These are phyloP conservation scores for Ananas comosus DNA, from an alignment of 176 grass and related monocot genomes.

Conservation along the genomic window DNA sequence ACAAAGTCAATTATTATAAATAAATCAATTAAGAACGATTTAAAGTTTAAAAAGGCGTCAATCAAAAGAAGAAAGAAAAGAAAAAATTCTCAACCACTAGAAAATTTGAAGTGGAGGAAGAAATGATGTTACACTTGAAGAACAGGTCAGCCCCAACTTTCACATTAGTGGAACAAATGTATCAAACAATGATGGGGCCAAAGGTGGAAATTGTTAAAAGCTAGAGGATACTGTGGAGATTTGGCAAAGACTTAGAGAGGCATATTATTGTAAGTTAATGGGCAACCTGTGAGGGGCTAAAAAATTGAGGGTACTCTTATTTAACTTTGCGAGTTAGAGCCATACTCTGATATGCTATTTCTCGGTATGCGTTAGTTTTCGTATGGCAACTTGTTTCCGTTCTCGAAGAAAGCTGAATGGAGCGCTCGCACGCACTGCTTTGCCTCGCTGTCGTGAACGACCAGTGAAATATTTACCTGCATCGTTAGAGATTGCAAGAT, in stretches of 20 bases:
- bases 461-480: slow-evolving; percentile 92
- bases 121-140: no score
- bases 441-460: slow-evolving; percentile 80
- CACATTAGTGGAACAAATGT: not conserved
- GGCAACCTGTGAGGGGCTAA: no score
- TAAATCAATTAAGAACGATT: no score
- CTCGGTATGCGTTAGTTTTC: not conserved
- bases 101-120: no score
- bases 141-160: no score
- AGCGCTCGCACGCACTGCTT: slow-evolving; percentile 45
- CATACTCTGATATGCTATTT: no score
- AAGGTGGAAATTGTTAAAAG: not conserved
- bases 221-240: not conserved
- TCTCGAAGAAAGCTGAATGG: slow-evolving; percentile 70
- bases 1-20: no score
- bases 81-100: no score
- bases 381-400: not conserved
- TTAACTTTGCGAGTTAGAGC: no score
- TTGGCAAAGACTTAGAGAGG: not conserved
- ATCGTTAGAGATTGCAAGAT: not conserved
- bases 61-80: not conserved
- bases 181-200: not conserved
- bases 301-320: no score
- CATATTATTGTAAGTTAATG: not conserved
- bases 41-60: no score